Conservation (phyloP, 495 filamentous ascomycete genomes). For the Xylaria grammica region DNA sequence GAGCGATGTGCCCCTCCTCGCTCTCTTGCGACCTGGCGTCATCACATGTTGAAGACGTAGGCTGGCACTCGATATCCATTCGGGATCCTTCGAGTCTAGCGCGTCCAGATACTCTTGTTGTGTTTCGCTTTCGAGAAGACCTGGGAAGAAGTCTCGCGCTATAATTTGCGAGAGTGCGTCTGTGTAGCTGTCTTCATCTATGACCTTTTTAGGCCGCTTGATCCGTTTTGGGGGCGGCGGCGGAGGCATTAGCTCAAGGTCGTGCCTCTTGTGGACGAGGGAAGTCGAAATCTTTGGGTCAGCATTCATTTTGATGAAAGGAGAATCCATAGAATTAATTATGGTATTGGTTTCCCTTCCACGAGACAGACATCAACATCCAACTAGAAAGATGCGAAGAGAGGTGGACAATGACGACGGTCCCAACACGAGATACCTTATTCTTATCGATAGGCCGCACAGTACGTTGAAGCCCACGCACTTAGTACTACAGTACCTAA, state of each 20-base stretch:
- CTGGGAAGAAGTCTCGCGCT: constrained; percentile 95
- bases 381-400: not conserved
- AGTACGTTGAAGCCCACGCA: too few species aligned
- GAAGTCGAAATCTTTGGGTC: constrained; percentile 40
- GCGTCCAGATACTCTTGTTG: constrained; percentile 94
- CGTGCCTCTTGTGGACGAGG: constrained; percentile 67
- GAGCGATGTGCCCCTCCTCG: constrained; percentile 40
- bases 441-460: constrained; percentile 11
- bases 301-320: constrained; percentile 31
- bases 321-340: too few species aligned
- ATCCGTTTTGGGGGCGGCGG: constrained; percentile 89
- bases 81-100: constrained; percentile 77
- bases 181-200: constrained; percentile 95
- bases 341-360: not conserved
- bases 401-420: constrained; percentile 8
- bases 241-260: constrained; percentile 84
- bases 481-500: too few species aligned
- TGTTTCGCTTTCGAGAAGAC: constrained; percentile 79
- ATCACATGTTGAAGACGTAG: constrained; percentile 76
- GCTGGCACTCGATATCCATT: constrained; percentile 85
- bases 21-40: constrained; percentile 70
- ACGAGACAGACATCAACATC: not conserved
- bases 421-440: not conserved
- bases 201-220: constrained; percentile 85
- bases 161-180: constrained; percentile 92